A percentile compares a stretch with the other conserved stretches of the same genome.
Evolutionary conservation across 192 early-diverging fungal species (phyloP).

Genomic region (Coemansia sp.): DNA sequence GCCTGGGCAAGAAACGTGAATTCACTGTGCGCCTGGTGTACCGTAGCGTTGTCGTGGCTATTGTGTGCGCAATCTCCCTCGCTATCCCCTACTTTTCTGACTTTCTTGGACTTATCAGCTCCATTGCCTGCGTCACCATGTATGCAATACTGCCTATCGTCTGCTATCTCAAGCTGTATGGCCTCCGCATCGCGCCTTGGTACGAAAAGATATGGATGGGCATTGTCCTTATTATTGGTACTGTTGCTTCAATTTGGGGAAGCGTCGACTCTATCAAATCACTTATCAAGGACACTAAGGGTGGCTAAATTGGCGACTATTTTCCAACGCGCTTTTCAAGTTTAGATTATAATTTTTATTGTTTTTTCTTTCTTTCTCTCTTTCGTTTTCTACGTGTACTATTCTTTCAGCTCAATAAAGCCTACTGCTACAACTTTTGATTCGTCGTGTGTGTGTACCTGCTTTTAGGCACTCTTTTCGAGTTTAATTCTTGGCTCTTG

Average conservation of each 20-base stretch:
- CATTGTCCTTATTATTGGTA: constrained; percentile 54
- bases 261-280: constrained; percentile 60
- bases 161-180: constrained; percentile 68
- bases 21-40: constrained; percentile 52
- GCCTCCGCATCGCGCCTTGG: constrained; percentile 44
- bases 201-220: constrained; percentile 49
- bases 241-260: constrained; percentile 61
- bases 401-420: too few relatives aligned
- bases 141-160: constrained; percentile 71
- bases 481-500: too few relatives aligned
- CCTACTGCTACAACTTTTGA: too few relatives aligned
- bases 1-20: constrained; percentile 46
- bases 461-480: too few relatives aligned
- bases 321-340: background rate
- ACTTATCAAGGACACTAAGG: constrained; percentile 51
- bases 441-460: too few relatives aligned
- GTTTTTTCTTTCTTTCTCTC: background rate
- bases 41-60: constrained; percentile 53
- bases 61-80: constrained; percentile 57
- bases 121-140: constrained; percentile 64
- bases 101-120: constrained; percentile 69
- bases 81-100: constrained; percentile 76
- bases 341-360: background rate
- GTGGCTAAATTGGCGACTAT: background rate
- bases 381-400: background rate